Evolutionary conservation across 1,284 basidiomycete genomes (phyloP), one percentile per base, ranked within the genome.

Genomic region (Cutaneotrichosporon daszewskae): DNA sequence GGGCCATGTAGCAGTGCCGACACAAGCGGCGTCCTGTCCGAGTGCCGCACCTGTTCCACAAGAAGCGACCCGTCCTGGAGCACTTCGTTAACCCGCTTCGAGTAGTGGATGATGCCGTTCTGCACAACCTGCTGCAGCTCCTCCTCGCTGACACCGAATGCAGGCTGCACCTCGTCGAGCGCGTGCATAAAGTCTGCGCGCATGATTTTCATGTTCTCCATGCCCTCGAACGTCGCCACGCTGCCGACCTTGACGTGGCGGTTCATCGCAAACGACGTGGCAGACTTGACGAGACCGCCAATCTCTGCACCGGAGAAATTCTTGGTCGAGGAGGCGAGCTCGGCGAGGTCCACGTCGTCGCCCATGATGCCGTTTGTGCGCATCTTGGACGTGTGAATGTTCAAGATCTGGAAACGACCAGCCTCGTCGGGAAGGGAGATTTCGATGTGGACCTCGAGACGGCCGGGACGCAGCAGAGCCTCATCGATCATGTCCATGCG

Each of bases 361-460:
- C 86, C 90, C 87, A 99, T 90, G 29, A 97, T 85, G 16, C 82
- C 79, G 67, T 97, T 97, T 28, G 70, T 78, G 28, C 87, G 81
- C 94, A 98, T 98, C 74, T 94, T 94, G 50, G 79, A 66, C 0
- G 95, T 98, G 69, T 99, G 95, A 59, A 99, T 99, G 57, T 78
- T 87, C 53, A 99, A 76, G 58, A 98, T 99, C 71, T 98, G 95
- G 39, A 80, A 75, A 19, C 95, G 87, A 39, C 95, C 95, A 4
- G 84, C 75, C 66, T 94, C 92, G 63, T 98, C 94, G 0, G 95
- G 95, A 2, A 98, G 76, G 5, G 90, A 95, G 53, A 99, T 97
- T 72, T 99, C 95, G 83, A 99, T 96, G 72, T 98, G 95, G n/a
- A 98, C 94, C 69, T 99, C 95, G 37, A 99, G 83, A 76, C 95